These are phyloP conservation scores for Cicer pinnatifidum DNA, from an alignment of 306 rosid species.

Conservation along the genomic window DNA sequence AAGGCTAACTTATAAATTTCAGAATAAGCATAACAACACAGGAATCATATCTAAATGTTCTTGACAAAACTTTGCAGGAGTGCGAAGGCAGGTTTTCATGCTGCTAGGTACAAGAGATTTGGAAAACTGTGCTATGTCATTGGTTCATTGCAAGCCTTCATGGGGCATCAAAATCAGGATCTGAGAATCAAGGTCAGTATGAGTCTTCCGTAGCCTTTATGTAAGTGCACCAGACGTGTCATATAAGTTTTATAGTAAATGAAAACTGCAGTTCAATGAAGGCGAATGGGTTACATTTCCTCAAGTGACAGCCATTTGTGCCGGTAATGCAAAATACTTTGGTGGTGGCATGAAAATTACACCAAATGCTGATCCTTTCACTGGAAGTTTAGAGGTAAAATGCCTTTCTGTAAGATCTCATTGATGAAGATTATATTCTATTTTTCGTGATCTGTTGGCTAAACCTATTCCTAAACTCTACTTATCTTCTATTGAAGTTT, in stretches of 20 bases:
- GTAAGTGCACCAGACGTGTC: conserved; percentile 23
- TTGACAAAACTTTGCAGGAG: conserved; percentile 62
- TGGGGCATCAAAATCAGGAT: conserved; percentile 81
- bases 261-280: conserved; percentile 66
- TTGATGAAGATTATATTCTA: conserved; percentile 26
- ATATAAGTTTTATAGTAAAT: conserved; percentile 19
- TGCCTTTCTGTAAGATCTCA: conserved; percentile 20
- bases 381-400: conserved; percentile 74
- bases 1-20: conserved; percentile 57
- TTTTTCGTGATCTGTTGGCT: conserved; percentile 35
- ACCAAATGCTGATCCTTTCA: conserved; percentile 79
- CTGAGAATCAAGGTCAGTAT: conserved; percentile 77
- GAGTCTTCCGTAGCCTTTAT: conserved; percentile 20
- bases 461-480: conserved; percentile 25
- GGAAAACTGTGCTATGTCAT: conserved; percentile 89
- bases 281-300: conserved; percentile 81
- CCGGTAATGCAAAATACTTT: conserved; percentile 90
- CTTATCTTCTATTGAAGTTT: conserved; percentile 12
- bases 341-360: conserved; percentile 98
- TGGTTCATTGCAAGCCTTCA: conserved; percentile 91
- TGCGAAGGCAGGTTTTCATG: conserved; percentile 91
- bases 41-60: conserved; percentile 38
- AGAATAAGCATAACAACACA: conserved; percentile 23
- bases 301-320: conserved; percentile 82
- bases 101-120: conserved; percentile 81